Evolutionary conservation across 192 early-diverging fungal species (phyloP).

Genomic region (Chytriomyces sp.): DNA sequence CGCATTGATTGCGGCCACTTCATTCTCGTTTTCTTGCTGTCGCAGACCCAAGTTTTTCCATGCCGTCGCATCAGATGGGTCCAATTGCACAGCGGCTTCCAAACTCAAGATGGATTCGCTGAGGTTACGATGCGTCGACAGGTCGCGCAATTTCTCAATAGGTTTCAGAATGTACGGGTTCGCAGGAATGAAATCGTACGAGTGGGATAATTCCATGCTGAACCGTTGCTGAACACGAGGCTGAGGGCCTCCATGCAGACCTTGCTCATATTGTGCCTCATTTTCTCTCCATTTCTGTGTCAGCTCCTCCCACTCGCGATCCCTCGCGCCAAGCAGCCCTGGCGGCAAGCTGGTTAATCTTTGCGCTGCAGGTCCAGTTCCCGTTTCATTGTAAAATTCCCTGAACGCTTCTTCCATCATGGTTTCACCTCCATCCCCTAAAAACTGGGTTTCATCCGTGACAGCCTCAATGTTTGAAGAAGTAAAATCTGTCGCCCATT

Average conservation of each 20-base stretch:
- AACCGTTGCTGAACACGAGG: conserved; percentile 75
- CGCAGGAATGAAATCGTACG: conserved; percentile 75
- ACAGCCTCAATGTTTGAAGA: background rate
- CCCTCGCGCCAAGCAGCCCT: background rate
- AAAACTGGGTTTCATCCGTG: background rate
- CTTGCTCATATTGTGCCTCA: conserved; percentile 6
- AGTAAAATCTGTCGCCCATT: conserved; percentile 42
- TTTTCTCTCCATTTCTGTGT: conserved; percentile 21
- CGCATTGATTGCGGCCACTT: conserved; percentile 87
- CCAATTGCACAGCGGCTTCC: conserved; percentile 84
- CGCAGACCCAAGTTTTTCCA: conserved; percentile 88
- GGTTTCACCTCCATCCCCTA: background rate
- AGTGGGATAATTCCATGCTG: background rate
- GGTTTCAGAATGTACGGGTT: conserved; percentile 70
- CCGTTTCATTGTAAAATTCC: conserved; percentile 26
- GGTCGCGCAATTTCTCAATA: conserved; percentile 36
- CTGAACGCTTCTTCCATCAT: conserved; percentile 35
- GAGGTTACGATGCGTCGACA: conserved; percentile 61
- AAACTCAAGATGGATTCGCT: conserved; percentile 88
- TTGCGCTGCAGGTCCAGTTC: conserved; percentile 27
- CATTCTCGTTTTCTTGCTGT: conserved; percentile 98
- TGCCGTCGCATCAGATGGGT: conserved; percentile 74
- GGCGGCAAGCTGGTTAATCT: background rate
- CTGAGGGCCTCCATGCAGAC: conserved; percentile 76
- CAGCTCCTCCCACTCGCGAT: conserved; percentile 36